Evolutionary conservation across 495 filamentous ascomycete species (phyloP).

Genomic region (Annulohypoxylon moriforme): DNA sequence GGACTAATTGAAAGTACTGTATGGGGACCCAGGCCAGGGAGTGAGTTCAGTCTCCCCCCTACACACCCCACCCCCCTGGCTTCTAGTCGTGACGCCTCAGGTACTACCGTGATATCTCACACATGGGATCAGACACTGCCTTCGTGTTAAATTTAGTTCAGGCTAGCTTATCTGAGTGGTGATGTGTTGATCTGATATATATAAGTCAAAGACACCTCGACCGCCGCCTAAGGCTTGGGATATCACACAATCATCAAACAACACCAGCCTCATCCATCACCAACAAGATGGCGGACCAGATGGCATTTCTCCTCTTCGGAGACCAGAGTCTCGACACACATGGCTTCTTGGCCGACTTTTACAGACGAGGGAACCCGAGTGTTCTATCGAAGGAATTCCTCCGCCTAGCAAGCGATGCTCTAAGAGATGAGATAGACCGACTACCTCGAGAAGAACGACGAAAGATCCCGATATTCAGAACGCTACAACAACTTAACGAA

Average conservation of each 20-base stretch:
- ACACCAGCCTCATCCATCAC: conserved; percentile 33
- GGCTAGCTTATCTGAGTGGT: conserved; percentile 30
- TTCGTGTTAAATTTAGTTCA: conserved; percentile 48
- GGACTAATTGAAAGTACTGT: conserved; percentile 38
- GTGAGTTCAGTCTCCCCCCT: conserved; percentile 35
- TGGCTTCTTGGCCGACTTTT: conserved; percentile 71
- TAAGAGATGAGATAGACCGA: conserved; percentile 71
- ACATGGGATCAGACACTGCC: conserved; percentile 39
- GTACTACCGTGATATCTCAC: conserved; percentile 37
- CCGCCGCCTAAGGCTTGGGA: conserved; percentile 24
- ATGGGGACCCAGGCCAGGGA: conserved; percentile 37
- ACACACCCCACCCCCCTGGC: conserved; percentile 34
- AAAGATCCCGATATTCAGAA: conserved; percentile 74
- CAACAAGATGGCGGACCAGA: conserved; percentile 55
- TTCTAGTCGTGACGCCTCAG: conserved; percentile 29
- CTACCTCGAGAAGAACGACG: conserved; percentile 69
- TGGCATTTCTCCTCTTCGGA: conserved; percentile 72
- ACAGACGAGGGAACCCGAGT: conserved; percentile 69
- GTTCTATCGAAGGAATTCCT: conserved; percentile 73
- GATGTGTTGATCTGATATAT: conserved; percentile 45
- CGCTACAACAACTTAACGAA: conserved; percentile 75
- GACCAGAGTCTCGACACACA: conserved; percentile 83
- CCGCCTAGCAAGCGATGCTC: conserved; percentile 67
- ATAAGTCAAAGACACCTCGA: conserved; percentile 46
- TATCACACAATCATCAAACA: conserved; percentile 26